These are phyloP conservation scores for Porcisia hertigi DNA, from an alignment of 208 protist genomes.

Conservation along the genomic window DNA sequence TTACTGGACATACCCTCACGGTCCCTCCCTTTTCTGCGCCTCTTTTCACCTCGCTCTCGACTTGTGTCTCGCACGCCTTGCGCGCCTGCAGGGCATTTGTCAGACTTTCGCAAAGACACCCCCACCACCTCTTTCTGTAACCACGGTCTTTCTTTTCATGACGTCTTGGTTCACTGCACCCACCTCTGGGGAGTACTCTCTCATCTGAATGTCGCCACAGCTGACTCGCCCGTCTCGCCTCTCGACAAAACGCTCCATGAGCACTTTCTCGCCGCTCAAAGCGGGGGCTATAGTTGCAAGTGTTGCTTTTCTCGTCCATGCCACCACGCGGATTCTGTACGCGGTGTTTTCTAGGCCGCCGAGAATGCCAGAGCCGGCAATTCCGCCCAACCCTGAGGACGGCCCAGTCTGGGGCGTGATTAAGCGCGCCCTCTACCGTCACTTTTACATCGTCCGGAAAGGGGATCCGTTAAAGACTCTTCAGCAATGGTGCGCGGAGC, in stretches of 20 bases:
- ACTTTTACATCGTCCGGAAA: conserved; percentile 57
- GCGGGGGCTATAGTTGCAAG: conserved; percentile 2
- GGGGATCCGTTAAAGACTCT: conserved; percentile 46
- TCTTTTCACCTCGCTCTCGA: neutral
- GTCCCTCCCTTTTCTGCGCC: neutral
- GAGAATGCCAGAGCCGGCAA: conserved; percentile 41
- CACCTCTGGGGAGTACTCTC: neutral
- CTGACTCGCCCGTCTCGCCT: neutral
- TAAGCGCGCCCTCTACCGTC: conserved; percentile 50
- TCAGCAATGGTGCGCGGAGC: conserved; percentile 40
- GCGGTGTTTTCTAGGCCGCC: conserved; percentile 30
- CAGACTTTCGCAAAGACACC: no score
- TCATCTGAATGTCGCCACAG: neutral
- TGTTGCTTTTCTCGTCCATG: conserved; percentile 21
- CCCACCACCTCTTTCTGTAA: neutral
- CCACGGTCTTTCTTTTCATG: neutral
- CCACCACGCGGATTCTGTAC: conserved; percentile 25
- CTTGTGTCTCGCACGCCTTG: neutral
- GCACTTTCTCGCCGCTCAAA: conserved; percentile 8
- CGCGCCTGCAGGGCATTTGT: neutral
- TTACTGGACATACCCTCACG: neutral
- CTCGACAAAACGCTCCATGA: conserved; percentile 6
- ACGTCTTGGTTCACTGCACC: neutral
- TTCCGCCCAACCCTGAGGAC: conserved; percentile 40
- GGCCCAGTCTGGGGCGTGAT: conserved; percentile 36